Evolutionary conservation across 2,329 filamentous ascomycete genomes (phyloP).

Genomic region (Orbilia blumenaviensis): DNA sequence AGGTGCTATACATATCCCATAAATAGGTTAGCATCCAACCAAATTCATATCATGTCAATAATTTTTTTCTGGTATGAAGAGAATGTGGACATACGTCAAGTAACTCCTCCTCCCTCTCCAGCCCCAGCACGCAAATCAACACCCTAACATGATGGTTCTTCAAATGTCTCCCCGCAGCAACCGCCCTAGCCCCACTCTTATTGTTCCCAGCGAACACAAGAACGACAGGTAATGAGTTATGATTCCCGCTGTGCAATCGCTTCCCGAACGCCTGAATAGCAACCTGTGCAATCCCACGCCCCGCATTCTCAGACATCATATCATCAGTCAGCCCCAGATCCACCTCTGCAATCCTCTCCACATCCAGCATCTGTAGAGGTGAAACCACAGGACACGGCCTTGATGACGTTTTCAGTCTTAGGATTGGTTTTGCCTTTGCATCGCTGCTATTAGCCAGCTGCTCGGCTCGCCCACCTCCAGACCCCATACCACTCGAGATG

Average conservation of each 20-base stretch:
- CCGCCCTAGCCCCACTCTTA: constrained; percentile 82
- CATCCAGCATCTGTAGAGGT: constrained; percentile 85
- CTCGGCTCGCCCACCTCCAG: constrained; percentile 21
- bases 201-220: constrained; percentile 96
- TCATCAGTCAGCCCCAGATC: constrained; percentile 88
- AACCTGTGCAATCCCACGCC: constrained; percentile 85
- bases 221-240: constrained; percentile 67
- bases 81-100: constrained; percentile 68
- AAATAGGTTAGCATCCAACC: background rate
- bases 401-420: constrained; percentile 59
- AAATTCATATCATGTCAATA: too few relatives aligned
- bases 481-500: constrained; percentile 43
- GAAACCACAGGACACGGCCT: constrained; percentile 70
- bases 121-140: constrained; percentile 82
- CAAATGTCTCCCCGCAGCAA: constrained; percentile 86
- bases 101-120: constrained; percentile 82
- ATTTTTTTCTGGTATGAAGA: background rate
- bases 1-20: constrained; percentile 67
- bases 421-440: constrained; percentile 52
- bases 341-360: constrained; percentile 88
- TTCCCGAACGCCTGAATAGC: constrained; percentile 75
- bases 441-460: constrained; percentile 57
- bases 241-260: constrained; percentile 61
- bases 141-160: constrained; percentile 83
- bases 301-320: constrained; percentile 90